Percentiles rank a stretch among this genome's conserved stretches.
phyloP scores from a whole-genome alignment of 2,329 filamentous ascomycete genomes.

The Alternaria alternata region DNA sequence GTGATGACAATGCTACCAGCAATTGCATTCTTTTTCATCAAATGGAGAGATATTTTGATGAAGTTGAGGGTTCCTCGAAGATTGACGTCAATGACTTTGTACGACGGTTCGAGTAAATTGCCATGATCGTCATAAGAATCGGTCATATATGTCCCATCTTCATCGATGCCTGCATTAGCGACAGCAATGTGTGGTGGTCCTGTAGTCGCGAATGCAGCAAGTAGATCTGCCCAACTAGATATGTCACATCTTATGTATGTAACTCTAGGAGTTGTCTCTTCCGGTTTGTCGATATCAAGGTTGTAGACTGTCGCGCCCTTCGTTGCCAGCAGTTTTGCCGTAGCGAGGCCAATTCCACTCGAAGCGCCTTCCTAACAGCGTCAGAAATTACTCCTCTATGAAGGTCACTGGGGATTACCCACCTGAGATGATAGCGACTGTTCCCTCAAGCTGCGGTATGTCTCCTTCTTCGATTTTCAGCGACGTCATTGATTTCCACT shows the following conservation, averaged over 20 bases:
- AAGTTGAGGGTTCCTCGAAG: constrained; percentile 42
- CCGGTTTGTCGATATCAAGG: neutral
- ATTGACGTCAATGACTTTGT: constrained; percentile 49
- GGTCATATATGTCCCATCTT: constrained; percentile 40
- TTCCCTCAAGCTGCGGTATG: neutral
- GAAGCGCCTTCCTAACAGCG: constrained; percentile 1
- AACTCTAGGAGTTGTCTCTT: neutral
- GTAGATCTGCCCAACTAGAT: neutral
- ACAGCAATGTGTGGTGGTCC: constrained; percentile 36
- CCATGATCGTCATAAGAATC: constrained; percentile 42
- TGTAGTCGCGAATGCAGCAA: neutral
- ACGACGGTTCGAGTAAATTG: constrained; percentile 37
- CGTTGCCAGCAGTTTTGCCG: neutral
- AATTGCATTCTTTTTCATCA: constrained; percentile 29
- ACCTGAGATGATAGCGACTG: neutral
- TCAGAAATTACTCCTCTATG: neutral
- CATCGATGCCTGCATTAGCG: constrained; percentile 48
- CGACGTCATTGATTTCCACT: neutral
- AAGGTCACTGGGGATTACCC: too few species aligned
- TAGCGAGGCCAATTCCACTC: neutral
- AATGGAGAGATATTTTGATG: constrained; percentile 44
- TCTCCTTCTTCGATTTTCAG: neutral
- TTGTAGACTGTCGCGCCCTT: neutral
- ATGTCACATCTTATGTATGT: neutral
- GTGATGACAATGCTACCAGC: constrained; percentile 52